Percentiles rank a stretch among this genome's conserved stretches.
Evolutionary conservation across 1,284 basidiomycete genomes (phyloP).

Genomic region (Lignosus rhinocerotis): DNA sequence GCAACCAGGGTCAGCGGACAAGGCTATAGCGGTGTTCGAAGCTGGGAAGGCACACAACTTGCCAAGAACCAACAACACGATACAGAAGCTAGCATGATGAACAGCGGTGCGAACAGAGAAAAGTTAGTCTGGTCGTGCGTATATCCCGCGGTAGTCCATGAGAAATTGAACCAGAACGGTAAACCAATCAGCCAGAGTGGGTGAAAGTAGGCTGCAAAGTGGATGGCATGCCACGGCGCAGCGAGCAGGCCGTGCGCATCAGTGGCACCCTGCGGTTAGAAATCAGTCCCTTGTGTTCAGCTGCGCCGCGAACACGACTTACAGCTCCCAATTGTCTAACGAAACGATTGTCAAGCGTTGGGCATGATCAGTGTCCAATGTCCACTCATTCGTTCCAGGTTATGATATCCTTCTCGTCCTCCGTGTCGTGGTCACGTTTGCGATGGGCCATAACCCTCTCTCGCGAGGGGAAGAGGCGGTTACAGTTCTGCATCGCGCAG

Average conservation of each 20-base stretch:
- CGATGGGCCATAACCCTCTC: slow-evolving; percentile 71
- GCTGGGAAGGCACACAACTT: neutral
- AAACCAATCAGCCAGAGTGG: no score
- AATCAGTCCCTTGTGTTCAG: neutral
- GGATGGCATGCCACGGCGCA: no score
- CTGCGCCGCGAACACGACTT: no score
- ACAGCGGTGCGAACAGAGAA: neutral
- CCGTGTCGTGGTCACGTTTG: slow-evolving; percentile 68
- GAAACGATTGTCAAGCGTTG: no score
- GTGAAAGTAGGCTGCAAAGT: no score
- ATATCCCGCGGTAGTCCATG: neutral
- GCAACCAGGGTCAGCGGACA: neutral
- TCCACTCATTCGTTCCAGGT: slow-evolving; percentile 66
- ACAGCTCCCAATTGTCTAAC: no score
- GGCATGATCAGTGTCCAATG: no score
- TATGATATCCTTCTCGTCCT: slow-evolving; percentile 58
- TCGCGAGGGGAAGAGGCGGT: slow-evolving; percentile 68
- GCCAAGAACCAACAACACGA: neutral
- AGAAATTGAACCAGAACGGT: neutral
- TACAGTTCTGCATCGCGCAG: slow-evolving; percentile 63
- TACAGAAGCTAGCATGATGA: neutral
- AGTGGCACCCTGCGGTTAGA: neutral
- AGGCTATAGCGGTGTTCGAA: neutral
- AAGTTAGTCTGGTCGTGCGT: neutral
- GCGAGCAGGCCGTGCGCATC: neutral